A percentile compares a stretch with the other conserved stretches of the same genome.
Evolutionary conservation across 306 rosid genomes (phyloP).

Genomic region (Spatholobus suberectus): DNA sequence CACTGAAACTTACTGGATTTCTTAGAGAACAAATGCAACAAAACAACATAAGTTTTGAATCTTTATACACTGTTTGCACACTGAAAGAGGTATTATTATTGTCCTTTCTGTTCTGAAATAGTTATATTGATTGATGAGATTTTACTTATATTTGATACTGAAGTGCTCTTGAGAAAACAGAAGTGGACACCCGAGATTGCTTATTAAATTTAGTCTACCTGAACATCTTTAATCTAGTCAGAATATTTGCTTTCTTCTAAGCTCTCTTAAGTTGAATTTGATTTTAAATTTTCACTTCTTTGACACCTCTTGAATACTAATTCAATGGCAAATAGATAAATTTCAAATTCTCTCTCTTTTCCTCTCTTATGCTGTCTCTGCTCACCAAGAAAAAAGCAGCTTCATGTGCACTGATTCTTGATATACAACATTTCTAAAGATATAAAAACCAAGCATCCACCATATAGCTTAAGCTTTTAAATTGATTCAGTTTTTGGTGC

Average conservation of each 20-base stretch:
- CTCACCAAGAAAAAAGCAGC: not conserved
- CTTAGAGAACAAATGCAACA: conserved; percentile 74
- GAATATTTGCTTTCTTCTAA: not conserved
- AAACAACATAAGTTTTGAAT: conserved; percentile 67
- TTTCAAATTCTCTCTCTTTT: not conserved
- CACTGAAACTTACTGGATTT: conserved; percentile 75
- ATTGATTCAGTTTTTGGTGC: not conserved
- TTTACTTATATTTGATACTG: conserved; percentile 29
- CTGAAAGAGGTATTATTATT: conserved; percentile 74
- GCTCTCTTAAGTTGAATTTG: not conserved
- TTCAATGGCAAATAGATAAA: not conserved
- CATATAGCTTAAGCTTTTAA: not conserved
- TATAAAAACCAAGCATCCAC: not conserved
- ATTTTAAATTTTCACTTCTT: conserved; percentile 4
- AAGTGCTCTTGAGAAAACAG: conserved; percentile 20
- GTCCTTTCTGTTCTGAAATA: conserved; percentile 25
- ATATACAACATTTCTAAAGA: not conserved
- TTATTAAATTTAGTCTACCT: not conserved
- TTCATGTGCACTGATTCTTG: not conserved
- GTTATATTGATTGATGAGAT: conserved; percentile 1
- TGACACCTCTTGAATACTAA: not conserved
- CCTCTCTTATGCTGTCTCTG: not conserved
- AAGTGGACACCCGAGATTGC: conserved; percentile 14
- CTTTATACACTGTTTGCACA: conserved; percentile 77
- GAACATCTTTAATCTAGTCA: conserved; percentile 14